A percentile compares a stretch with the other conserved stretches of the same genome.
These are phyloP conservation scores for Corrigiola litoralis DNA, from an alignment of 179 eudicot genomes.

Conservation along the genomic window DNA sequence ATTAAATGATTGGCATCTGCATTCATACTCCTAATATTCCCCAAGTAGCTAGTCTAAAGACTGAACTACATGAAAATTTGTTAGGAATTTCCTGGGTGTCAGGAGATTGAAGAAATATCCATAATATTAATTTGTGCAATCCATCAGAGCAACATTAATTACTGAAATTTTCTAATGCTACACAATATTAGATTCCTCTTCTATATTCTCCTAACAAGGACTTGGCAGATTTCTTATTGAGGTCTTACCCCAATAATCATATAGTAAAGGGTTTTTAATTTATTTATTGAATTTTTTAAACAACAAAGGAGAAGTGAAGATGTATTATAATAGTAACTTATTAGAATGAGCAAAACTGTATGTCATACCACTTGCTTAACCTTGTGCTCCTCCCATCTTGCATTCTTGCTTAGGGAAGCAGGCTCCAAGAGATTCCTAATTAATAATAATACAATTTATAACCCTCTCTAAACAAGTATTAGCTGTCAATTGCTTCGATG, in stretches of 20 bases:
- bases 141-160: neutral
- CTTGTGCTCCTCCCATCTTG: conserved; percentile 16
- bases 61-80: no score
- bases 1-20: neutral
- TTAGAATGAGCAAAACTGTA: neutral
- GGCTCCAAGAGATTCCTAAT: neutral
- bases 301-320: no score
- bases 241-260: conserved; percentile 1
- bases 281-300: no score
- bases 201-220: neutral
- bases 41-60: no score
- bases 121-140: neutral
- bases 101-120: neutral
- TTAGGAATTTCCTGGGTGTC: neutral
- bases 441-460: neutral
- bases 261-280: no score
- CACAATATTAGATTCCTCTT: neutral
- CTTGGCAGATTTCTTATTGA: neutral
- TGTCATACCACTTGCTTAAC: neutral
- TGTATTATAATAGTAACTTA: no score
- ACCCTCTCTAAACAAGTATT: neutral
- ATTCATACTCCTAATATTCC: no score
- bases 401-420: neutral
- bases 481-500: neutral
- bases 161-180: no score